phyloP scores from a whole-genome alignment of 352 stramenopile species.

The Pythium brachiatum region DNA sequence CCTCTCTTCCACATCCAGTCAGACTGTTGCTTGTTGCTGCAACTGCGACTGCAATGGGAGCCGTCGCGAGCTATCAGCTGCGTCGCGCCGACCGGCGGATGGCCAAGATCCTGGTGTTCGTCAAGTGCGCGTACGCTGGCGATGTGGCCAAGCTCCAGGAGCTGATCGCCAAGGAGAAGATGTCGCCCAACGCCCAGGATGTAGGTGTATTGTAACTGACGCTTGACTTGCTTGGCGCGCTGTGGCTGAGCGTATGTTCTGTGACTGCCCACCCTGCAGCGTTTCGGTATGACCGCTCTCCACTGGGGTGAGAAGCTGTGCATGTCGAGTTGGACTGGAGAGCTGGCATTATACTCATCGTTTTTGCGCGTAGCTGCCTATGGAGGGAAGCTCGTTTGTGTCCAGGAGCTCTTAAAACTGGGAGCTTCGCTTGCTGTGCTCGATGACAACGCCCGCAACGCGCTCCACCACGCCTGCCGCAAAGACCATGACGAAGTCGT shows the following conservation, averaged over 20 bases:
- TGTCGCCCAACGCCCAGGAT: constrained; percentile 54
- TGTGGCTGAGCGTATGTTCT: not conserved
- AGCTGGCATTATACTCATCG: not conserved
- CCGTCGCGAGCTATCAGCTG: constrained; percentile 25
- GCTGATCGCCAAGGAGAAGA: constrained; percentile 49
- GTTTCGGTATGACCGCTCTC: constrained; percentile 78
- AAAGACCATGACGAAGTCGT: constrained; percentile 71
- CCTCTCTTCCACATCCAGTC: too few species aligned
- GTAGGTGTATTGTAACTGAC: constrained; percentile 41
- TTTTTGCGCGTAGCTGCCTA: constrained; percentile 40
- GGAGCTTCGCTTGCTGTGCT: constrained; percentile 36
- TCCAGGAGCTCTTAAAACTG: constrained; percentile 53
- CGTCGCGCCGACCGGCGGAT: constrained; percentile 27
- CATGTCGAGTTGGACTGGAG: not conserved
- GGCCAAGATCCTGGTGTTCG: constrained; percentile 47
- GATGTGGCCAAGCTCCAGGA: constrained; percentile 44
- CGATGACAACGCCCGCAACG: constrained; percentile 63
- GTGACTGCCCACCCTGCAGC: constrained; percentile 26
- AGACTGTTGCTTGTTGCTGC: not conserved
- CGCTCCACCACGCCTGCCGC: constrained; percentile 71
- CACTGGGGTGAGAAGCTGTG: constrained; percentile 53
- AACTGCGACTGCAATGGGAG: constrained; percentile 13
- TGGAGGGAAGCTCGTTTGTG: constrained; percentile 47
- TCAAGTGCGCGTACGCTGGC: constrained; percentile 50
- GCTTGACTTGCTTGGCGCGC: not conserved